Conservation (phyloP, 2,329 filamentous ascomycete genomes). For the Clonostachys byssicola region DNA sequence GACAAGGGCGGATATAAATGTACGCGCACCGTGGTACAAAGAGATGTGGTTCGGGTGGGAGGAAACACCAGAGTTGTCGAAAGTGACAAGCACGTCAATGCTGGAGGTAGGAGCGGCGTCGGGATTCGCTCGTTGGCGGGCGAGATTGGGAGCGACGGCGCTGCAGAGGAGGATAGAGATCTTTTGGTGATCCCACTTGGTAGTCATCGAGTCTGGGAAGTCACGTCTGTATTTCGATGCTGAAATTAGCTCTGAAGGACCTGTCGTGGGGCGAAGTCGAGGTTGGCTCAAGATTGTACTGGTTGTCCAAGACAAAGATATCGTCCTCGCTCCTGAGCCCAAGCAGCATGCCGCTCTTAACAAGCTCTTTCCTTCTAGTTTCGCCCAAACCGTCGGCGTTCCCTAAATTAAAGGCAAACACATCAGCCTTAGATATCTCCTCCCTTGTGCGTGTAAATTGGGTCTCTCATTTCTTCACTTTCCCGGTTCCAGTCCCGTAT, state of each 20-base stretch:
- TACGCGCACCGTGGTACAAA: constrained; percentile 74
- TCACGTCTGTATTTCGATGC: constrained; percentile 30
- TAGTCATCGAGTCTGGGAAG: constrained; percentile 88
- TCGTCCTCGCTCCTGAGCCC: constrained; percentile 74
- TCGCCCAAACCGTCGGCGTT: constrained; percentile 85
- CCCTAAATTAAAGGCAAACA: constrained; percentile 37
- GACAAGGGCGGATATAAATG: constrained; percentile 67
- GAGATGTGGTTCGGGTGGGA: constrained; percentile 92
- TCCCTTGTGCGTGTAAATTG: too few species aligned
- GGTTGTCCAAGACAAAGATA: constrained; percentile 79
- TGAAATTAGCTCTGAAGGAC: background rate
- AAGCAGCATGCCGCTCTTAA: constrained; percentile 72
- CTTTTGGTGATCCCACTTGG: constrained; percentile 66
- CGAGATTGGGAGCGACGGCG: constrained; percentile 67
- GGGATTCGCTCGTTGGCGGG: constrained; percentile 14
- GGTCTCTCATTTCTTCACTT: too few species aligned
- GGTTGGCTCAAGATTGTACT: constrained; percentile 36
- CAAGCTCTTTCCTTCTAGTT: constrained; percentile 76
- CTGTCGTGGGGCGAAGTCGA: constrained; percentile 1
- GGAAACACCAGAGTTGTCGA: constrained; percentile 79
- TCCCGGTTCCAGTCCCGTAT: too few species aligned
- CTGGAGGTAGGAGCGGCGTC: constrained; percentile 30
- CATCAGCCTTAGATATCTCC: too few species aligned
- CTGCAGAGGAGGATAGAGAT: constrained; percentile 67
- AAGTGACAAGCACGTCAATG: constrained; percentile 85